Conservation (phyloP, 2,329 filamentous ascomycete genomes). For the Drechslerella dactyloides region DNA sequence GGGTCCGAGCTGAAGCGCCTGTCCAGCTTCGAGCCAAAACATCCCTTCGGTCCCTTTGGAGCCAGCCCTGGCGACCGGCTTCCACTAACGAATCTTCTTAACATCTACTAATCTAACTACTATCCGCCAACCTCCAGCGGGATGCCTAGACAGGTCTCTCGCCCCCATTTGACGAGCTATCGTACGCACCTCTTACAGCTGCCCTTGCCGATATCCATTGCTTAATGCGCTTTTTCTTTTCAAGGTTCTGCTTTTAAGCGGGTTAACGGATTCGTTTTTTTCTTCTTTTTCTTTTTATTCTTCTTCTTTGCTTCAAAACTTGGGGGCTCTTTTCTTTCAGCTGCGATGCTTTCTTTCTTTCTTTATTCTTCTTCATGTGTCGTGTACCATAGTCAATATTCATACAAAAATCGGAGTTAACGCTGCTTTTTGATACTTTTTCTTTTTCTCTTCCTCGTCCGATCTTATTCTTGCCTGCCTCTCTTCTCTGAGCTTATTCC, state of each 20-base stretch:
- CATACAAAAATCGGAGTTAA: constrained; percentile 51
- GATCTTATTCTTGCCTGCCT: constrained; percentile 17
- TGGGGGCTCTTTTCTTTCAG: constrained; percentile 12
- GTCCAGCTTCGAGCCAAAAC: not conserved
- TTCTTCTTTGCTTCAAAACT: constrained; percentile 20
- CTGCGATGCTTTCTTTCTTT: constrained; percentile 13
- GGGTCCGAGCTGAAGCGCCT: not conserved
- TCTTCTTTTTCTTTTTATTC: constrained; percentile 17
- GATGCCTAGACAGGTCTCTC: not conserved
- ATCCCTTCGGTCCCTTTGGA: constrained; percentile 1
- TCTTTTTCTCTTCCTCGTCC: constrained; percentile 6
- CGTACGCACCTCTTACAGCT: constrained; percentile 1
- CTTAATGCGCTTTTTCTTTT: constrained; percentile 12
- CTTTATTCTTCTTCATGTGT: constrained; percentile 18
- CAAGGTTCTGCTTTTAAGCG: constrained; percentile 45
- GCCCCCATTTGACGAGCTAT: constrained; percentile 1
- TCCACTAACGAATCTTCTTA: constrained; percentile 46
- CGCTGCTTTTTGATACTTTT: constrained; percentile 29
- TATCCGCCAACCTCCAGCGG: not conserved
- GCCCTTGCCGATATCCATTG: constrained; percentile 40
- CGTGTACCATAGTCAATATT: constrained; percentile 43
- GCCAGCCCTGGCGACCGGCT: constrained; percentile 15
- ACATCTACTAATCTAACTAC: not conserved
- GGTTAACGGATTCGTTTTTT: constrained; percentile 27
- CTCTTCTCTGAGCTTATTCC: constrained; percentile 1